Evolutionary conservation across 23 red algal genomes (phyloP), one percentile per base, ranked within the genome.

Genomic region (Rhodosorus marinus): DNA sequence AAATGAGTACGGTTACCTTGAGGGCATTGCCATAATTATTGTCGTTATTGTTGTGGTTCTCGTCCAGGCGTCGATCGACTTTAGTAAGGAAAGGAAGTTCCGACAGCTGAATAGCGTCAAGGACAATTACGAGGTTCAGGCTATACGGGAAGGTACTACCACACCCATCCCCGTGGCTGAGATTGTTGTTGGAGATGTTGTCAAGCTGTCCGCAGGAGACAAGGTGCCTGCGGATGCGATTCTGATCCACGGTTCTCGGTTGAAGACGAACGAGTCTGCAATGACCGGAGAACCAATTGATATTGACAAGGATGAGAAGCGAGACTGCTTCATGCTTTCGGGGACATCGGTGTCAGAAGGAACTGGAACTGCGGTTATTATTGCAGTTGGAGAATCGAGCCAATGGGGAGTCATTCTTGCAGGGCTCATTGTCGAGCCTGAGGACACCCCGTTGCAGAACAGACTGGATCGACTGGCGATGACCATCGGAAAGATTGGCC

Each of bases 221-320:
- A 80, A 80, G 26, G 17, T 92, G 35, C 59, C 83, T 9, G 83
- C 83, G 20, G 83, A 92, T 55, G 83, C 54, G 6, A 43, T 92
- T 34, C 60, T 80, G 3, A 8, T 80, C 24, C 31, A 80, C 20
- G 73, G 59, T 6, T 67, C 63, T 8, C 55, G 51, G 42, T 35
- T 92, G 7, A 74, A 73, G 58, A 80, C 72, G 28, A 79, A 92
- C 52, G 83, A 92, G 53, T 74, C 72, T 22, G 67, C 83, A 33
- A 75, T 92, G 83, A 92, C 83, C 20, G 83, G 83, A 8, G 83
- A 92, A 42, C 49, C 59, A 20, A 68, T 80, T 23, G 72, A 79
- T 34, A 74, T 92, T 15, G 20, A 34, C 26, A 92, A 92, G 54
- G 35, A 60, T 6, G 2, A 54, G 41, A 62, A 74, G 4, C 60